A percentile compares a stretch with the other conserved stretches of the same genome.
Conservation (phyloP, 768 basidiomycete species). For the Boletus speciosus region DNA sequence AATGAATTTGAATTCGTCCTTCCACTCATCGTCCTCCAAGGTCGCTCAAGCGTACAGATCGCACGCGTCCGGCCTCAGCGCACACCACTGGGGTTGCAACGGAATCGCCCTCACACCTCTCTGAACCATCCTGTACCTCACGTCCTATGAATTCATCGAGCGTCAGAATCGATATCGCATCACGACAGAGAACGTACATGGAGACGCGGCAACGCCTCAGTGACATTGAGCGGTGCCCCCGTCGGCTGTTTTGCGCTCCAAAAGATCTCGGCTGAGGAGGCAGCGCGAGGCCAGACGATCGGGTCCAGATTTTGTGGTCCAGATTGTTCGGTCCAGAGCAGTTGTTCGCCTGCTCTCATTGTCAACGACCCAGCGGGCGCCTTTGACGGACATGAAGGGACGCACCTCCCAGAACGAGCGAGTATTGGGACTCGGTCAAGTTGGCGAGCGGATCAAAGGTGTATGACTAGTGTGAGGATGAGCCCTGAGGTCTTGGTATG, state of each 20-base stretch:
- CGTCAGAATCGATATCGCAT: neutral
- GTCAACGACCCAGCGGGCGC: neutral
- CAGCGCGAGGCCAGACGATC: slow-evolving; percentile 47
- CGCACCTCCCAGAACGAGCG: slow-evolving; percentile 38
- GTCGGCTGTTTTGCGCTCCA: slow-evolving; percentile 44
- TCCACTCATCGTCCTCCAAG: no score
- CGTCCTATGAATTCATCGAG: slow-evolving; percentile 27
- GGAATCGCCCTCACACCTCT: slow-evolving; percentile 44
- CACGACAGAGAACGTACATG: slow-evolving; percentile 25
- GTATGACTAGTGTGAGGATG: slow-evolving; percentile 33
- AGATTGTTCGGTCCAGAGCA: slow-evolving; percentile 47
- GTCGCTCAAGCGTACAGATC: slow-evolving; percentile 29
- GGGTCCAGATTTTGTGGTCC: slow-evolving; percentile 41
- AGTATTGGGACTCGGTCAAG: slow-evolving; percentile 34
- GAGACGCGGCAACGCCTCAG: slow-evolving; percentile 46
- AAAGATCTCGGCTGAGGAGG: slow-evolving; percentile 49
- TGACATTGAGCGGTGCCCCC: slow-evolving; percentile 32
- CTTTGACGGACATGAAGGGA: neutral
- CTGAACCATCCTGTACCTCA: slow-evolving; percentile 46
- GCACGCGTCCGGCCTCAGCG: slow-evolving; percentile 45
- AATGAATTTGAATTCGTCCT: no score
- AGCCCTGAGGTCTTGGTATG: neutral
- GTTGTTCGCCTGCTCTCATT: slow-evolving; percentile 29
- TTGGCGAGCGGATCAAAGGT: slow-evolving; percentile 49
- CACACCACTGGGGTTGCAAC: slow-evolving; percentile 59